Evolutionary conservation across 1,139 yeast species (phyloP).

Genomic region (Pichia terricola): DNA sequence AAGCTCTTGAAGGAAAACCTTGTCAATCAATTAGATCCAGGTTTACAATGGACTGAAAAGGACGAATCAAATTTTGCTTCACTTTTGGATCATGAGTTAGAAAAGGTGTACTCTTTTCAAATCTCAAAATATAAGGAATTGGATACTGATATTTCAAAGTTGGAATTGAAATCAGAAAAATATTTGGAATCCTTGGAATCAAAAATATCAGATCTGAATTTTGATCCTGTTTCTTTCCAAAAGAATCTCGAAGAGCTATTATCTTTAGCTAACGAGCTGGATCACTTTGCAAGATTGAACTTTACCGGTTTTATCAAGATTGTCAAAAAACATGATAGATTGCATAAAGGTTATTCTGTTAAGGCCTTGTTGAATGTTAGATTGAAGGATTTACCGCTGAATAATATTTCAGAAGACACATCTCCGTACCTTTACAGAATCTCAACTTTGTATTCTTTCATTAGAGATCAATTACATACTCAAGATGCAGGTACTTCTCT

Average conservation of each 20-base stretch:
- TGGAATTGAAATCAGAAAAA: constrained; percentile 43
- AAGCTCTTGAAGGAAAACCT: constrained; percentile 75
- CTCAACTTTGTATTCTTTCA: constrained; percentile 68
- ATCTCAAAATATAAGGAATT: constrained; percentile 59
- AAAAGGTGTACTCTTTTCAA: constrained; percentile 89
- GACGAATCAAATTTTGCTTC: constrained; percentile 81
- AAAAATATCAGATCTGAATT: constrained; percentile 25
- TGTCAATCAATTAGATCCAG: constrained; percentile 23
- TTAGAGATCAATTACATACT: constrained; percentile 52
- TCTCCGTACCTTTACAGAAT: constrained; percentile 82
- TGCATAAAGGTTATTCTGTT: constrained; percentile 79
- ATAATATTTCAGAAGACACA: constrained; percentile 71
- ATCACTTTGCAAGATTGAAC: constrained; percentile 81
- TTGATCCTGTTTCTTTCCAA: constrained; percentile 51
- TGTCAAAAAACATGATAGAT: constrained; percentile 90
- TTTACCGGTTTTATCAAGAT: constrained; percentile 92
- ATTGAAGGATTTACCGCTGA: constrained; percentile 80
- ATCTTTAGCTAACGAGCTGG: constrained; percentile 73
- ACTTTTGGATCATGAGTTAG: constrained; percentile 75
- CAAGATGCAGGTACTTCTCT: constrained; percentile 18
- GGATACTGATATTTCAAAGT: constrained; percentile 49
- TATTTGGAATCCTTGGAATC: constrained; percentile 19
- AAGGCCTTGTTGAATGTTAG: constrained; percentile 83
- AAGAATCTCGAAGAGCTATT: constrained; percentile 62
- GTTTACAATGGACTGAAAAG: constrained; percentile 52